Evolutionary conservation across 2,329 filamentous ascomycete genomes (phyloP).

Genomic region (Trichocomaceae sp.): DNA sequence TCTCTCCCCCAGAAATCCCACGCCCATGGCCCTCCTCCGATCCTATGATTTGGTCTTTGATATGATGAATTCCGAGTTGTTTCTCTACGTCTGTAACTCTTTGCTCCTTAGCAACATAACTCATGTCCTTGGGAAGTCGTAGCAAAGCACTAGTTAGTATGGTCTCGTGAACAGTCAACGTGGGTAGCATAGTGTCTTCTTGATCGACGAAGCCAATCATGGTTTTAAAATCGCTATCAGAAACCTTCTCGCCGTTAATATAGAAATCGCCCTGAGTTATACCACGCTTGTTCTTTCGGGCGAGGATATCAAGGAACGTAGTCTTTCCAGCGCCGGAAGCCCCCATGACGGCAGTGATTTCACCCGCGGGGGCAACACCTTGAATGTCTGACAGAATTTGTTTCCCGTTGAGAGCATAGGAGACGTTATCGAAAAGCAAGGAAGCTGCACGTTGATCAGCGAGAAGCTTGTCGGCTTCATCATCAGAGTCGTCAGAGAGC

Average conservation of each 20-base stretch:
- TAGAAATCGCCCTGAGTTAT: constrained; percentile 72
- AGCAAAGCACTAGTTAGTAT: constrained; percentile 91
- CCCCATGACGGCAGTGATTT: constrained; percentile 96
- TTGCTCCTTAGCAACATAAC: constrained; percentile 77
- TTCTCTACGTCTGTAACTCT: constrained; percentile 88
- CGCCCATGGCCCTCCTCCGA: constrained; percentile 91
- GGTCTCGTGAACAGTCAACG: constrained; percentile 93
- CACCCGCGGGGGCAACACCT: constrained; percentile 87
- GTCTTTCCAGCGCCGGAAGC: constrained; percentile 97
- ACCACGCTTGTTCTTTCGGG: constrained; percentile 93
- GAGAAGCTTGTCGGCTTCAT: constrained; percentile 80
- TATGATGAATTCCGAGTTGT: constrained; percentile 89
- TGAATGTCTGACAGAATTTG: constrained; percentile 73
- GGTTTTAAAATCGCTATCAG: constrained; percentile 76
- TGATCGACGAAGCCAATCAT: constrained; percentile 97
- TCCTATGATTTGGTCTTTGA: constrained; percentile 89
- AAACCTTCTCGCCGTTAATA: constrained; percentile 86
- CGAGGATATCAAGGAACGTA: constrained; percentile 90
- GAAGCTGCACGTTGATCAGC: constrained; percentile 85
- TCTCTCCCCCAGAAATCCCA: constrained; percentile 95
- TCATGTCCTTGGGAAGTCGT: constrained; percentile 89
- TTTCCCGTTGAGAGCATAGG: constrained; percentile 81
- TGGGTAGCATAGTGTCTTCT: constrained; percentile 94
- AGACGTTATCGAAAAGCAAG: constrained; percentile 79
- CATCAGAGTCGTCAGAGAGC: constrained; percentile 74